Conservation (phyloP, 352 stramenopile genomes). For the Pythium biforme region DNA sequence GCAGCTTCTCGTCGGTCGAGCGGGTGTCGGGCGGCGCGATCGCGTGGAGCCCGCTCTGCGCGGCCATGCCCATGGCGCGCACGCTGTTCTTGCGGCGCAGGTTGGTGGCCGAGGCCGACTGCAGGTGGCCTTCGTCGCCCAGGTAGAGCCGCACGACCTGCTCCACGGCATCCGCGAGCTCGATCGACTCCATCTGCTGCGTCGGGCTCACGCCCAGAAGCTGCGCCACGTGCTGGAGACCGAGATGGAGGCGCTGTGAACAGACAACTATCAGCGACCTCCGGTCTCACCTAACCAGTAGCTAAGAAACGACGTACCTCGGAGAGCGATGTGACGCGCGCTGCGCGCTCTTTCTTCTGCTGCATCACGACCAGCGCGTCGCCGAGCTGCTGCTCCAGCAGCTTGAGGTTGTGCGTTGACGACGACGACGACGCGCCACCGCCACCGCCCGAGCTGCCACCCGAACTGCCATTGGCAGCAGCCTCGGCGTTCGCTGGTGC, state of each 20-base stretch:
- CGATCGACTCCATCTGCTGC: slow-evolving; percentile 52
- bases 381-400: slow-evolving; percentile 60
- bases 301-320: slow-evolving; percentile 47
- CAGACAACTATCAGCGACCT: not conserved
- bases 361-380: slow-evolving; percentile 49
- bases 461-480: not conserved
- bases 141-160: slow-evolving; percentile 73
- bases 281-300: too few species aligned
- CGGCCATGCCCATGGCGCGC: slow-evolving; percentile 40
- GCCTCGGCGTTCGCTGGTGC: not conserved
- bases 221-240: slow-evolving; percentile 74
- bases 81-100: slow-evolving; percentile 77
- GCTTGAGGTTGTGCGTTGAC: slow-evolving; percentile 52
- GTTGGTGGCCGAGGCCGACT: slow-evolving; percentile 41
- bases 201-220: slow-evolving; percentile 53
- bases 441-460: not conserved
- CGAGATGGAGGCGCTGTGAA: slow-evolving; percentile 63
- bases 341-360: slow-evolving; percentile 68
- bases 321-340: slow-evolving; percentile 52
- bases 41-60: slow-evolving; percentile 34
- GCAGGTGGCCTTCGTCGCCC: slow-evolving; percentile 71
- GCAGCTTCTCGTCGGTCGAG: slow-evolving; percentile 56
- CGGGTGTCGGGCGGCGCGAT: slow-evolving; percentile 39
- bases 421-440: not conserved
- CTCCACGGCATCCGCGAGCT: slow-evolving; percentile 70